phyloP scores from a whole-genome alignment of 164 flowering plant species.

The Santalum album region DNA sequence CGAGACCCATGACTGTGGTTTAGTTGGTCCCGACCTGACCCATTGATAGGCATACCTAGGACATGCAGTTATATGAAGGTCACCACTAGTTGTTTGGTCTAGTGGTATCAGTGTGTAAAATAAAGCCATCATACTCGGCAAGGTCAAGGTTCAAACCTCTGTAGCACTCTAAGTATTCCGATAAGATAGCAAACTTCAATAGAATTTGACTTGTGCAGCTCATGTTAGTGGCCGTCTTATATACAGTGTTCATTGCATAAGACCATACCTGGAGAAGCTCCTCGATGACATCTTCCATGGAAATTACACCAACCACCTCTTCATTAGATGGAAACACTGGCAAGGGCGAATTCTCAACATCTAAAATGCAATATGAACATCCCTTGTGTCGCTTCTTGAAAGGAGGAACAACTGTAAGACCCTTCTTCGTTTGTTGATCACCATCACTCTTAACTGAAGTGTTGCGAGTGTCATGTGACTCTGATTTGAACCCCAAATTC shows the following conservation, averaged over 20 bases:
- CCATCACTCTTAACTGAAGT: constrained; percentile 24
- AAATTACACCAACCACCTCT: constrained; percentile 80
- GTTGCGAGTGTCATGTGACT: constrained; percentile 18
- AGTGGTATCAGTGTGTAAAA: too few relatives aligned
- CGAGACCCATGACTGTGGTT: too few relatives aligned
- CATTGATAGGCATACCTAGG: too few relatives aligned
- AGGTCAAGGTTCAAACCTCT: too few relatives aligned
- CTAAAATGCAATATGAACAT: constrained; percentile 77
- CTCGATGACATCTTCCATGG: constrained; percentile 98
- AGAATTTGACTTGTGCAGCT: background rate
- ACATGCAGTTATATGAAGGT: too few relatives aligned
- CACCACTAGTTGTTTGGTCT: too few relatives aligned
- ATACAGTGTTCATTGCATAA: background rate
- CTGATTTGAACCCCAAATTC: constrained; percentile 19
- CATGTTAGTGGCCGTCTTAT: background rate
- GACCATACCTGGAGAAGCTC: constrained; percentile 93
- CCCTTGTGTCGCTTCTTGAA: constrained; percentile 70
- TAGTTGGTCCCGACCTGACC: too few relatives aligned
- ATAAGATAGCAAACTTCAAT: background rate
- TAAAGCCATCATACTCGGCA: too few relatives aligned
- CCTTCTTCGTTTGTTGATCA: constrained; percentile 30
- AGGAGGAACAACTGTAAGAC: constrained; percentile 35
- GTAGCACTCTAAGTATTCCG: too few relatives aligned
- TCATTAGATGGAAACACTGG: constrained; percentile 63
- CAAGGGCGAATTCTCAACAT: constrained; percentile 57